phyloP scores from a whole-genome alignment of 176 grass and related monocot genomes.

The Juncus inflexus region DNA sequence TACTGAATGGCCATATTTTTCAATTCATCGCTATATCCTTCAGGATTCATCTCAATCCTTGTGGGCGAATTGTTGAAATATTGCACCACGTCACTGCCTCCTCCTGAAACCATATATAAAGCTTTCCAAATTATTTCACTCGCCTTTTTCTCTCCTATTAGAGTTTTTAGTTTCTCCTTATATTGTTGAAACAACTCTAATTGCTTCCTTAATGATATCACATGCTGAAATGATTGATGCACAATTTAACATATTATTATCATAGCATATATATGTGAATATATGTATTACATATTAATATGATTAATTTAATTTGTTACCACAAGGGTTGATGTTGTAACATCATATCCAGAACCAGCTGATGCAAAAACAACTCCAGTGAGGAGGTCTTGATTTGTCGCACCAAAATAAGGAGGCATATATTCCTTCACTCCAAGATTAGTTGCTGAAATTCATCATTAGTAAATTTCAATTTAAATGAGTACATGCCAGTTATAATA shows the following conservation, averaged over 20 bases:
- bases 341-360: conserved; percentile 41
- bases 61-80: conserved; percentile 33
- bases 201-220: conserved; percentile 42
- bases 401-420: conserved; percentile 41
- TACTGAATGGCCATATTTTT: conserved; percentile 8
- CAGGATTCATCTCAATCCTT: conserved; percentile 17
- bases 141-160: conserved; percentile 24
- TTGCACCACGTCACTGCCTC: conserved; percentile 50
- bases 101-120: conserved; percentile 44
- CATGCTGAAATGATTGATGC: conserved; percentile 15
- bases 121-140: conserved; percentile 14
- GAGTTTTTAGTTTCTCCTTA: conserved; percentile 30
- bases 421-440: conserved; percentile 47
- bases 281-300: no score
- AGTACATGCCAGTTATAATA: not conserved
- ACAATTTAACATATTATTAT: not conserved
- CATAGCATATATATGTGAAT: no score
- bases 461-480: not conserved
- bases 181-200: conserved; percentile 48
- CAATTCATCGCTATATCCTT: conserved; percentile 35
- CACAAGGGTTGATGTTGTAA: conserved; percentile 32
- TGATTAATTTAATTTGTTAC: not conserved
- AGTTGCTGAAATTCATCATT: conserved; percentile 16
- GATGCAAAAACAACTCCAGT: conserved; percentile 63
- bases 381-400: conserved; percentile 34